Base-by-base conservation (phyloP, 2,329 filamentous ascomycete species). In the Aotearoamyces nothofagi region DNA sequence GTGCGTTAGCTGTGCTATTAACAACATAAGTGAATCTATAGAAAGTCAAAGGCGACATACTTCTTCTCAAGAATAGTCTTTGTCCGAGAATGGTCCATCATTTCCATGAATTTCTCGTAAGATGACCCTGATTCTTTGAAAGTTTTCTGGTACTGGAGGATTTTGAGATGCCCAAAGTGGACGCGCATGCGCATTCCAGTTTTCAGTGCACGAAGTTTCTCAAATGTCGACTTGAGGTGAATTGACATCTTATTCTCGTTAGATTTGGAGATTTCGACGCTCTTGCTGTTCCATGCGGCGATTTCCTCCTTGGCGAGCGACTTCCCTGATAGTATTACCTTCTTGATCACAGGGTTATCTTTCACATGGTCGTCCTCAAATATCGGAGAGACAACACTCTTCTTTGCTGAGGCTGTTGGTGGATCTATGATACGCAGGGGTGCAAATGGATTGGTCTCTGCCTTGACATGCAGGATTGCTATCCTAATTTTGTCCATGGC, bases 171-270 rank as follows among this genome's bases (percentile, higher is more conserved):
- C 10, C 47, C 48, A 30, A 50, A 49, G 17, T 45, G 37, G 5
- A 50, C 36, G 12, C 48, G 38, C 43, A 51, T 46, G 17, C 38
- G 35, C 44, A 50, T 47, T 37, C 40, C 39, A 15, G 32, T 35
- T 17, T 40, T 43, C 3, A 45, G 15, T 9, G 36, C 34, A 16
- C 38, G 38, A 6, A 49, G 36, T 4, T 24, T 27, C 15, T 30
- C 35, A 2, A 47, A 20, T 24, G 34, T 32, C 19, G 36, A 35
- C 2, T 25, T 27, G 9, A 49, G 22, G n/a, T 41, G 39, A 2
- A 35, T 19, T 16, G 37, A 15, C 17, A 48, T 36, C 5, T 20
- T 30, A n/a, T 29, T 24, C 4, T 29, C 22, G 22, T 41, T 43
- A 2, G 32, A 17, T 8, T 32, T 15, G 4, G 31, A 16, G 6